Percentiles rank a stretch among this genome's conserved stretches.
phyloP scores from a whole-genome alignment of 352 stramenopile species.

The Phytophthora hybrid region DNA sequence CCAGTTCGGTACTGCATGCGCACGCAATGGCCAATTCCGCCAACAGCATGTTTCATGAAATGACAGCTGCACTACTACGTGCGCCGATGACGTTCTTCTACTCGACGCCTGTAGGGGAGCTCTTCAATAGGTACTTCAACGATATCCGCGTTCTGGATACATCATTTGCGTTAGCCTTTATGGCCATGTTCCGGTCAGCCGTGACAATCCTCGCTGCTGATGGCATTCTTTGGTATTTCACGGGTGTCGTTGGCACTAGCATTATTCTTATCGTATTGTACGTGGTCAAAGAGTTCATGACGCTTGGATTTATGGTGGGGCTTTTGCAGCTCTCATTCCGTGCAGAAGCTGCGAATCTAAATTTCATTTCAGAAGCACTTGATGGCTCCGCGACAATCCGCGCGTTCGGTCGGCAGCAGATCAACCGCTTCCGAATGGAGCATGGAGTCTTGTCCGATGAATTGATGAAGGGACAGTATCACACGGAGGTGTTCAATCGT shows the following conservation, averaged over 20 bases:
- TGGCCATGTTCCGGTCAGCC: conserved; percentile 44
- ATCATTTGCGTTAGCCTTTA: conserved; percentile 36
- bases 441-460: conserved; percentile 50
- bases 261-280: conserved; percentile 50
- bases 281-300: conserved; percentile 47
- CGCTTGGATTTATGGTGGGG: conserved; percentile 37
- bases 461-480: conserved; percentile 36
- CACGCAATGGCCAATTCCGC: conserved; percentile 45
- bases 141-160: conserved; percentile 44
- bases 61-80: conserved; percentile 51
- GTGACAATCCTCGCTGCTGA: conserved; percentile 40
- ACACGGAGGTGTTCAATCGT: conserved; percentile 38
- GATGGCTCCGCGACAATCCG: conserved; percentile 46
- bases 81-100: conserved; percentile 59
- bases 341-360: conserved; percentile 48
- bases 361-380: conserved; percentile 54
- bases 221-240: conserved; percentile 50
- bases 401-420: conserved; percentile 45
- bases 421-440: conserved; percentile 37
- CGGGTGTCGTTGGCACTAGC: conserved; percentile 35
- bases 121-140: conserved; percentile 60
- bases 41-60: conserved; percentile 52
- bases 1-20: conserved; percentile 45
- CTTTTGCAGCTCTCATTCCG: conserved; percentile 49
- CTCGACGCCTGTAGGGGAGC: conserved; percentile 51